These are phyloP conservation scores for Hibiscus trionum DNA, from an alignment of 345 rosid genomes.

Conservation along the genomic window DNA sequence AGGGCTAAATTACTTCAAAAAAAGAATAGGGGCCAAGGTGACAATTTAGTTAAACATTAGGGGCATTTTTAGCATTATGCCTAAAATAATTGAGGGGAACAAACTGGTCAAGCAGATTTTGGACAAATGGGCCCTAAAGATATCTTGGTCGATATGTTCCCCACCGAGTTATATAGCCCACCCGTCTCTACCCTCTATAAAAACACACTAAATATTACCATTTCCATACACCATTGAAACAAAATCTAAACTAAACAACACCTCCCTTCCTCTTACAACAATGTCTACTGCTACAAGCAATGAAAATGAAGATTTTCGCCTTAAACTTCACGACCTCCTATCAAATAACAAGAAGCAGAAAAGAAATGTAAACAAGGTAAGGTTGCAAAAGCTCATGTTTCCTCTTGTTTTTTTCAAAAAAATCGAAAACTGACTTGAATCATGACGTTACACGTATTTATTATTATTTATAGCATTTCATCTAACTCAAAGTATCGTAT, in stretches of 20 bases:
- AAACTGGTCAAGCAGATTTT: neutral
- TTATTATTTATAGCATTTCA: too few species aligned
- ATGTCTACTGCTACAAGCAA: neutral
- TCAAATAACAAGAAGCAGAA: neutral
- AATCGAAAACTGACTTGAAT: too few species aligned
- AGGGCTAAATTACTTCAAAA: too few species aligned
- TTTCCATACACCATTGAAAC: neutral
- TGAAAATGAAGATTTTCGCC: neutral
- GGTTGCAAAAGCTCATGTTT: neutral
- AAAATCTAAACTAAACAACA: neutral
- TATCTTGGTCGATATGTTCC: slow-evolving; percentile 1
- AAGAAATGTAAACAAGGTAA: neutral
- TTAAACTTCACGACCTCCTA: neutral
- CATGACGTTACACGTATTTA: too few species aligned
- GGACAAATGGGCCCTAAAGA: neutral
- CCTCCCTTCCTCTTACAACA: neutral
- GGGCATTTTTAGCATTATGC: too few species aligned
- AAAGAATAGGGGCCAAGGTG: too few species aligned
- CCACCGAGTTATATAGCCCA: neutral
- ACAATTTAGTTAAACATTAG: too few species aligned
- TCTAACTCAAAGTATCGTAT: too few species aligned
- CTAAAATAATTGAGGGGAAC: neutral
- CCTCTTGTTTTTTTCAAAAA: too few species aligned
- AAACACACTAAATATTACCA: neutral
- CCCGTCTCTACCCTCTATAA: neutral